Conservation (phyloP, 1,284 basidiomycete genomes). For the Ustilago bromivora region DNA sequence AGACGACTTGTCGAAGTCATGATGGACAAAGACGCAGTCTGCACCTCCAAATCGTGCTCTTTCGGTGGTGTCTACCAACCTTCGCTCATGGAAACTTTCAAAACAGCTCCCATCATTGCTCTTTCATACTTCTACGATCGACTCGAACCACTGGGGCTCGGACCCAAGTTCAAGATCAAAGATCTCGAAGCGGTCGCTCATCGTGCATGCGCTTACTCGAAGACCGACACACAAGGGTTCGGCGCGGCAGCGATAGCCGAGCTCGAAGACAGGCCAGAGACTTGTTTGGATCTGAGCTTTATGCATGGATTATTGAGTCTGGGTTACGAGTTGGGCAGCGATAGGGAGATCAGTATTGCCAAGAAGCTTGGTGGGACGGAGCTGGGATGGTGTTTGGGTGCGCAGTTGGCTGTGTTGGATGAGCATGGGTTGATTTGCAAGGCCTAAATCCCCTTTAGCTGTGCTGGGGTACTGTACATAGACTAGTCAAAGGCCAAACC, state of each 20-base stretch:
- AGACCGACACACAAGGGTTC: conserved; percentile 49
- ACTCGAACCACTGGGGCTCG: conserved; percentile 80
- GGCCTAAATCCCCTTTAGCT: conserved; percentile 5
- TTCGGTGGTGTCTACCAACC: conserved; percentile 99
- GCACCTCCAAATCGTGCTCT: conserved; percentile 84
- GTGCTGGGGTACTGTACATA: not conserved
- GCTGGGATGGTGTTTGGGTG: conserved; percentile 93
- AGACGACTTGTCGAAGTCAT: conserved; percentile 86
- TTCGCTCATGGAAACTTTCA: conserved; percentile 88
- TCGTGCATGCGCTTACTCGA: conserved; percentile 57
- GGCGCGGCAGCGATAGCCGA: conserved; percentile 76
- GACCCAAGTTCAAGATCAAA: conserved; percentile 62
- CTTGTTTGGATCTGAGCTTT: conserved; percentile 94
- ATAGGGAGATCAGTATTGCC: conserved; percentile 73
- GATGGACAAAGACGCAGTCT: conserved; percentile 94
- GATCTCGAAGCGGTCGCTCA: conserved; percentile 56
- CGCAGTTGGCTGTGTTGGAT: conserved; percentile 70
- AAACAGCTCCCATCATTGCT: conserved; percentile 67
- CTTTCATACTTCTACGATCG: conserved; percentile 97
- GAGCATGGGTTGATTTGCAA: conserved; percentile 61
- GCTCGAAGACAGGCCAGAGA: conserved; percentile 86
- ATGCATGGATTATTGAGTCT: conserved; percentile 88
- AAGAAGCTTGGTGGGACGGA: conserved; percentile 93
- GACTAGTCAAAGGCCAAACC: not conserved
- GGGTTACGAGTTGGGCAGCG: conserved; percentile 72